A percentile compares a stretch with the other conserved stretches of the same genome.
These are phyloP conservation scores for Penicillium brevicompactum DNA, from an alignment of 2,329 filamentous ascomycete genomes.

Conservation along the genomic window DNA sequence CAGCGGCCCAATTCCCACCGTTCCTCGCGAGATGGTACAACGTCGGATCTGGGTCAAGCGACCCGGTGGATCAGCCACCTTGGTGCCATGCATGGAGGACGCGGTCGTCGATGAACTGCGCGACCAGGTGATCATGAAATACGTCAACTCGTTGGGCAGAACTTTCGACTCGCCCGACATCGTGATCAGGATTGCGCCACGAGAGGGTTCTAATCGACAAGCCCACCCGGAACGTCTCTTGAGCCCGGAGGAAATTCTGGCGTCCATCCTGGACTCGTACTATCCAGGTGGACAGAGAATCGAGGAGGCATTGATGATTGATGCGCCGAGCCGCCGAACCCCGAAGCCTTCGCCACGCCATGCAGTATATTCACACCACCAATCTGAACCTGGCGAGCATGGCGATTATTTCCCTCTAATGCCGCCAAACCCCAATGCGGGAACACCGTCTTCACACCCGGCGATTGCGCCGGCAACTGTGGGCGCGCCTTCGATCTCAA, in stretches of 20 bases:
- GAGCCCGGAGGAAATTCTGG: slow-evolving; percentile 83
- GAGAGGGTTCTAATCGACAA: slow-evolving; percentile 55
- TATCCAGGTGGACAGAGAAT: slow-evolving; percentile 86
- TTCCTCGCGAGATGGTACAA: slow-evolving; percentile 38
- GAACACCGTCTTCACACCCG: slow-evolving; percentile 46
- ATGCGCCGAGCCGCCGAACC: slow-evolving; percentile 74
- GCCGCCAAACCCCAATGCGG: slow-evolving; percentile 50
- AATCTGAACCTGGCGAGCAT: slow-evolving; percentile 67
- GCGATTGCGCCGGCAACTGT: slow-evolving; percentile 42
- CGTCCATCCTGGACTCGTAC: slow-evolving; percentile 74
- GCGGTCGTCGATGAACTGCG: slow-evolving; percentile 93
- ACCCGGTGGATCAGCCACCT: slow-evolving; percentile 79
- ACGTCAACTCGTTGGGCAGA: slow-evolving; percentile 85
- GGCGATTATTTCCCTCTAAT: slow-evolving; percentile 85
- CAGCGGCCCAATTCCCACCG: slow-evolving; percentile 19
- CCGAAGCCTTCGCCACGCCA: slow-evolving; percentile 76
- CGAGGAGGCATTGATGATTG: slow-evolving; percentile 88
- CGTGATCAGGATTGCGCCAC: slow-evolving; percentile 72
- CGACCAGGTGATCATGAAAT: slow-evolving; percentile 89
- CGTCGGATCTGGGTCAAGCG: slow-evolving; percentile 95
- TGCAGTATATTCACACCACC: slow-evolving; percentile 48
- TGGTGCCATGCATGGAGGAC: slow-evolving; percentile 81
- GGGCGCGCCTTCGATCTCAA: slow-evolving; percentile 69
- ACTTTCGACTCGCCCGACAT: slow-evolving; percentile 91
- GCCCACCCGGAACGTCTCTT: slow-evolving; percentile 66